phyloP scores from a whole-genome alignment of 2,329 filamentous ascomycete species.

The Raffaelea arxii region DNA sequence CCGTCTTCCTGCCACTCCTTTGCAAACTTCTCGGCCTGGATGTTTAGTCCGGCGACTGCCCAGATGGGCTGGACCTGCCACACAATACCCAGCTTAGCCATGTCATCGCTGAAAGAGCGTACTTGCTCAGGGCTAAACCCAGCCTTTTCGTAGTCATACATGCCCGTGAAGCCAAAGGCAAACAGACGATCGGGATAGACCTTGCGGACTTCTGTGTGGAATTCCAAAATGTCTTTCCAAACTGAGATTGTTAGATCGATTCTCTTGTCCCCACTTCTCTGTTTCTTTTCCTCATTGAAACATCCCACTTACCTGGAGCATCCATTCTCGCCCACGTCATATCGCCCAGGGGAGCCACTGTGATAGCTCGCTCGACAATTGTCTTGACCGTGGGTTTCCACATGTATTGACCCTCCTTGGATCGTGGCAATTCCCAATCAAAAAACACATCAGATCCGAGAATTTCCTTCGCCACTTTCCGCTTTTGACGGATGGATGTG shows the following conservation, averaged over 20 bases:
- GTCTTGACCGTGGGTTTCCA: constrained; percentile 10
- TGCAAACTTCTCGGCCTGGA: constrained; percentile 22
- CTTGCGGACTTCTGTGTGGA: constrained; percentile 24
- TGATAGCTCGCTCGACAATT: constrained; percentile 10
- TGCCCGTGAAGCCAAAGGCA: constrained; percentile 27
- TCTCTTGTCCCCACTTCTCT: no score
- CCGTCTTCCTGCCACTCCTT: constrained; percentile 23
- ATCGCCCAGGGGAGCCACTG: constrained; percentile 7
- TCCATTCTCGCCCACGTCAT: constrained; percentile 12
- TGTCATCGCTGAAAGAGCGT: constrained; percentile 20
- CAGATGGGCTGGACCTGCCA: constrained; percentile 33
- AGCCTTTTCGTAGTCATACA: constrained; percentile 24
- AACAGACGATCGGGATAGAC: constrained; percentile 26
- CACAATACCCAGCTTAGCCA: constrained; percentile 26
- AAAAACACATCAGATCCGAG: constrained; percentile 8
- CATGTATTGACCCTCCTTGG: constrained; percentile 10
- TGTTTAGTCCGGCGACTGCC: constrained; percentile 24
- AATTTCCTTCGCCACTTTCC: neutral
- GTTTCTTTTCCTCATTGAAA: no score
- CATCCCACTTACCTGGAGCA: constrained; percentile 10
- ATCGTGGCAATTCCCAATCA: constrained; percentile 11
- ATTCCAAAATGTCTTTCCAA: constrained; percentile 25
- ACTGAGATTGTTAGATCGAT: no score
- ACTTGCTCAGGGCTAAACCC: constrained; percentile 23
- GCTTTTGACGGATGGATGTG: neutral